Base-by-base conservation (phyloP, 2,329 filamentous ascomycete species). In the Magnaporthiopsis poae region DNA sequence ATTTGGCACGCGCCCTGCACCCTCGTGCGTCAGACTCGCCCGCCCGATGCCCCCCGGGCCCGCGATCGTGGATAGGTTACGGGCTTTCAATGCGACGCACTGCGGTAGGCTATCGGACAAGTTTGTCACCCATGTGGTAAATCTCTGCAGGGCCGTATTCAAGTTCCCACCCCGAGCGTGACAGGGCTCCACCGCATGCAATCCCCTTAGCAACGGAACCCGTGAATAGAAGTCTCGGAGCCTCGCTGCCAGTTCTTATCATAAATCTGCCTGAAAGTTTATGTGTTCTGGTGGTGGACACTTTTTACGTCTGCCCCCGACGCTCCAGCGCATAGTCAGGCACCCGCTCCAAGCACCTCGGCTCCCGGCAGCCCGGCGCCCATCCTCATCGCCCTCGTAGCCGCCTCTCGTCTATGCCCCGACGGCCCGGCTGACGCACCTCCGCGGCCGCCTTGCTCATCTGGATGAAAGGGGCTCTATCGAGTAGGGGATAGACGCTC, bases 401-500 rank as follows among this genome's bases (percentile, higher is more conserved):
- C 64, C 39, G 64, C 36, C 64, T 21, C 52, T 52, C 60, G 60
- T 65, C 36, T 60, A 65, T 65, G 64, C 59, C 60, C 27, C 31
- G 59, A 25, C 60, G 64, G 60, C 64, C 33, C 15, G n/a, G 35
- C 13, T 65, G 61, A 46, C 56, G 64, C 29, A 65, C 35, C 60
- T 62, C 64, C 35, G n/a, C 35, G 21, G 59, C 35, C 35, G 36
- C 27, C 52, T 64, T 61, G 35, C 52, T 62, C 36, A 63, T 27
- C 60, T 35, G 65, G 61, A 56, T 21, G 46, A 56, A 63, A 63
- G 61, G 65, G 65, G 61, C 62, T 63, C 65, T 66, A 64, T 66
- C 65, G 52, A 63, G 65, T 66, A 63, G 65, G 62, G 65, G 65
- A 66, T 66, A 66, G 65, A 63, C 46, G 65, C 65, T 63, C 62